Percentiles rank a stretch among this genome's conserved stretches.
Conservation (phyloP, 2,329 filamentous ascomycete genomes). For the Fusarium sp. region DNA sequence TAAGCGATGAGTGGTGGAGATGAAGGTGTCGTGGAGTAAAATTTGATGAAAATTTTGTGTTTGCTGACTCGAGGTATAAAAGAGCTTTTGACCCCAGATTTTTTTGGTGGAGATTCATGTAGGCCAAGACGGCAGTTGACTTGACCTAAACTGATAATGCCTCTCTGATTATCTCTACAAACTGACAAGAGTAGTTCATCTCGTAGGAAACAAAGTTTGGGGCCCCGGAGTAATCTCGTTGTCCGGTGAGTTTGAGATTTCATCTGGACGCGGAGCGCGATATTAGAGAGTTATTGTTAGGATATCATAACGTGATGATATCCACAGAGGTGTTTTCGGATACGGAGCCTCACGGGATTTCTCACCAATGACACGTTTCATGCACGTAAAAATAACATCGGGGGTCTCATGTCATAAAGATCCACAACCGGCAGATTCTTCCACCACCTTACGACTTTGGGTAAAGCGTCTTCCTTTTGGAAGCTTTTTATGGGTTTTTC, state of each 20-base stretch:
- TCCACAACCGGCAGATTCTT: slow-evolving; percentile 33
- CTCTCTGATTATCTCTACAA: neutral
- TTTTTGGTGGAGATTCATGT: neutral
- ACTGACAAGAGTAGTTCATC: neutral
- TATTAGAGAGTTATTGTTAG: slow-evolving; percentile 32
- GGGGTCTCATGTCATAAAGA: slow-evolving; percentile 12
- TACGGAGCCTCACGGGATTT: slow-evolving; percentile 9
- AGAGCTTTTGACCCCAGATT: neutral
- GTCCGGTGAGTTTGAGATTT: slow-evolving; percentile 10
- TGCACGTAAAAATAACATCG: slow-evolving; percentile 29
- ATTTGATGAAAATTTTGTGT: neutral
- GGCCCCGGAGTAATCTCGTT: slow-evolving; percentile 34
- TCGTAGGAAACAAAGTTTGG: slow-evolving; percentile 9
- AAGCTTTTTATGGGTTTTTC: slow-evolving; percentile 19
- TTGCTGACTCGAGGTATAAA: slow-evolving; percentile 12
- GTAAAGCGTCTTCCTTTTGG: slow-evolving; percentile 11
- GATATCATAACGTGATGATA: slow-evolving; percentile 41
- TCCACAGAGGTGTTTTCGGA: slow-evolving; percentile 15
- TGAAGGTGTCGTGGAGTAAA: slow-evolving; percentile 3
- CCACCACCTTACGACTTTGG: slow-evolving; percentile 23
- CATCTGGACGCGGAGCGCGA: neutral
- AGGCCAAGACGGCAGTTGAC: neutral
- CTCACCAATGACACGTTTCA: slow-evolving; percentile 35
- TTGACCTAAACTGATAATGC: neutral
- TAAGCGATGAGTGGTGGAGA: slow-evolving; percentile 31